Base-by-base conservation (phyloP, 176 grass and related monocot genomes). In the Thinopyrum elongatum region DNA sequence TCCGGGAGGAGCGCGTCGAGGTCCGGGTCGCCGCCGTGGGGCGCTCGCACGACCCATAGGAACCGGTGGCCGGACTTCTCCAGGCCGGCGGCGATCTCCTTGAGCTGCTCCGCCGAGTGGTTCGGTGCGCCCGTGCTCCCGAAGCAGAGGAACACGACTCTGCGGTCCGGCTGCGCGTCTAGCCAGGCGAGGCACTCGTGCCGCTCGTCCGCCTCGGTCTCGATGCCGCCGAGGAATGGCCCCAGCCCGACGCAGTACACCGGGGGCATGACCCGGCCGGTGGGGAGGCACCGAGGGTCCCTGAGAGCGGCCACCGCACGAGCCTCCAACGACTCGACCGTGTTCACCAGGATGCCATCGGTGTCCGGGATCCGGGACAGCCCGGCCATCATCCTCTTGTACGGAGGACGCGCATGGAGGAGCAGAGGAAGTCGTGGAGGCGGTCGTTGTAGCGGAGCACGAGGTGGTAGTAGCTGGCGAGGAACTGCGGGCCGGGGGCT, bases 31-130 rank as follows among this genome's bases (percentile, higher is more conserved):
- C 77, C 21, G 1, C 30, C 58, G 31, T 21, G 2, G 1, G 90
- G 90, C 11, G 57, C 61, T 3, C 81, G 87, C 10, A 92, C 71
- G 7, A 85, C 87, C 90, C 87, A 94, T 0, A 92, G 2, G 49
- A 92, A 92, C 27, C 82, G 64, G 15, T 95, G 87, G 3, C 78
- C 82, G 14, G 87, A 86, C 15, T 22, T 82, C 81, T 92, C 93
- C 1, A 95, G 5, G 2, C 90, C 87, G 19, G 42, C 12, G 2
- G 83, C 83, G 59, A 92, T 80, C 79, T 92, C 90, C 75, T 22
- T 82, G 57, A 88, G 72, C 74, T 88, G 86, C 73, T 42, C 72
- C 46, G 33, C 30, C 5, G 59, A 66, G 87, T 60, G 75, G 16
- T 10, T 26, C 6, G 8, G 26, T 1, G 14, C 0, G 39, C 87